These are phyloP conservation scores for Penicillium roqueforti DNA, from an alignment of 495 filamentous ascomycete genomes.

Conservation along the genomic window DNA sequence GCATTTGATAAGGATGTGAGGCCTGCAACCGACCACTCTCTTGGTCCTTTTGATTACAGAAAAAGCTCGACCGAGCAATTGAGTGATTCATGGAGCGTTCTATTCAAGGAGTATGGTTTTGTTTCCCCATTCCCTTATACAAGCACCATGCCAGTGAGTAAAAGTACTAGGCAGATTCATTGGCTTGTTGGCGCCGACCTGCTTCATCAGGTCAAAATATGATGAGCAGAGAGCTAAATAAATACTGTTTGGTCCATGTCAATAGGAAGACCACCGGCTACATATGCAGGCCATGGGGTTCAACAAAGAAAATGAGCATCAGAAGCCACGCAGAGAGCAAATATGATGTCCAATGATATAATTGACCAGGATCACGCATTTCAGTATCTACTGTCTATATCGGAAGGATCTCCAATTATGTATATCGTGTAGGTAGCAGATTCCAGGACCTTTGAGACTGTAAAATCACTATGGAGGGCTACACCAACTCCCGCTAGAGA, in stretches of 20 bases:
- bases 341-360: background rate
- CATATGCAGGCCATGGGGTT: background rate
- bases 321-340: background rate
- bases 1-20: slow-evolving; percentile 1
- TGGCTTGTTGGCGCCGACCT: background rate
- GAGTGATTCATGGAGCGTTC: background rate
- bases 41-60: background rate
- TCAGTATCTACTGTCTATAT: background rate
- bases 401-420: background rate
- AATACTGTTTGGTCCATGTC: background rate
- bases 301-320: background rate
- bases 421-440: background rate
- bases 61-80: background rate
- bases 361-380: background rate
- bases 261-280: background rate
- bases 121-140: background rate
- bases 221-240: background rate
- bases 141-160: background rate
- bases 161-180: background rate
- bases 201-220: background rate
- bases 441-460: background rate
- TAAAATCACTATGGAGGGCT: slow-evolving; percentile 13
- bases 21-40: background rate
- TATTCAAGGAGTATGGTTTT: background rate
- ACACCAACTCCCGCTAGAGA: slow-evolving; percentile 41